Evolutionary conservation across 106 monocot species (phyloP).

Genomic region (Posidonia australis): DNA sequence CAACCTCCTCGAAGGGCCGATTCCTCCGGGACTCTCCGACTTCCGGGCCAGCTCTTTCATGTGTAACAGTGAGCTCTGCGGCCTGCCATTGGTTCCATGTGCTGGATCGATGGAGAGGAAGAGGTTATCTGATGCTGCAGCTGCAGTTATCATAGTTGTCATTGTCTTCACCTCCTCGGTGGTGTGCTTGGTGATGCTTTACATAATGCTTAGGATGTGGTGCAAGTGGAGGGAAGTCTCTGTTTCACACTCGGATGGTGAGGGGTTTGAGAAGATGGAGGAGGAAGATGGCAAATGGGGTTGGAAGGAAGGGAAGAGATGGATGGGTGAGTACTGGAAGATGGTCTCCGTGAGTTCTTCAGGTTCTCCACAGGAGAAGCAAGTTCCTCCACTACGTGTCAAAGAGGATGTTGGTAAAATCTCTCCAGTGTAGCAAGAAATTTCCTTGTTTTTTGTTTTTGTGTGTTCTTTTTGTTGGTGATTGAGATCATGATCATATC

Average conservation of each 20-base stretch:
- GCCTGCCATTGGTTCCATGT: conserved; percentile 38
- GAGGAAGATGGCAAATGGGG: conserved; percentile 3
- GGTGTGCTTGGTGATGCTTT: conserved; percentile 58
- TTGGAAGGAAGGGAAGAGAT: conserved; percentile 8
- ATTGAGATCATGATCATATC: too few relatives aligned
- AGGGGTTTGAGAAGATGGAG: conserved; percentile 18
- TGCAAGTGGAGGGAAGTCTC: conserved; percentile 73
- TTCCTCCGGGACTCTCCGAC: conserved; percentile 39
- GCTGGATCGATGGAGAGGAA: not conserved
- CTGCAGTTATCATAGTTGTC: conserved; percentile 35
- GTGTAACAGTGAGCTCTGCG: conserved; percentile 50
- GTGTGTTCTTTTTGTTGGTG: too few relatives aligned
- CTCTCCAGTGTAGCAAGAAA: too few relatives aligned
- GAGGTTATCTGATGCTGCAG: conserved; percentile 33
- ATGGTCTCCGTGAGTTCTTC: conserved; percentile 14
- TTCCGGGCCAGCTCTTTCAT: conserved; percentile 49
- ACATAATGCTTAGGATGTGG: conserved; percentile 79
- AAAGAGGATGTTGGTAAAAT: too few relatives aligned
- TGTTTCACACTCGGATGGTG: conserved; percentile 56
- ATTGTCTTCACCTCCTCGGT: conserved; percentile 59
- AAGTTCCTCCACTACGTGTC: not conserved
- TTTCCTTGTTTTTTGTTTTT: too few relatives aligned
- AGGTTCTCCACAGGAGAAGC: conserved; percentile 1
- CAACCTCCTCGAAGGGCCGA: conserved; percentile 52
- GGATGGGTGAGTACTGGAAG: conserved; percentile 39